Percentiles rank a stretch among this genome's conserved stretches.
phyloP scores from a whole-genome alignment of 1,284 basidiomycete species.

The Heliocybe sulcata region DNA sequence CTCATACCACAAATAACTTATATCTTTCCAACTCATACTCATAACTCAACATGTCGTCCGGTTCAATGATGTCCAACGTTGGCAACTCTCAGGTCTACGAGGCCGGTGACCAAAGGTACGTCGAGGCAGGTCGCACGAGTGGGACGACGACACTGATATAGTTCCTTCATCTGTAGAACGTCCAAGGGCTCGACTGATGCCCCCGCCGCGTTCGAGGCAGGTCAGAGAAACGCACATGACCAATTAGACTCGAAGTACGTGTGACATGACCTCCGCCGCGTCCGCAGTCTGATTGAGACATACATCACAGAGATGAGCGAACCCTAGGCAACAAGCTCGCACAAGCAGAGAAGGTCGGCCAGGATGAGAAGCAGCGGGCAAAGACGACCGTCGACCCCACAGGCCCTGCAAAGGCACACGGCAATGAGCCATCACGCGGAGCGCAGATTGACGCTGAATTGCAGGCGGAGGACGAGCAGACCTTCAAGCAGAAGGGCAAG shows the following conservation, averaged over 20 bases:
- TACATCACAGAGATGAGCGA: constrained; percentile 29
- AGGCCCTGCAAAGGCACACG: constrained; percentile 37
- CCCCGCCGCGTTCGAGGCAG: constrained; percentile 18
- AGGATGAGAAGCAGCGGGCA: constrained; percentile 18
- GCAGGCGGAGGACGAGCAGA: constrained; percentile 40
- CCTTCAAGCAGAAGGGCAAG: constrained; percentile 33
- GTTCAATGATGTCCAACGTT: constrained; percentile 38
- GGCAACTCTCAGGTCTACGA: constrained; percentile 37
- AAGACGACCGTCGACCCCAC: constrained; percentile 29
- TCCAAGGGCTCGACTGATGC: constrained; percentile 4
- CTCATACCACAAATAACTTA: neutral
- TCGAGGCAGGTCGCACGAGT: neutral
- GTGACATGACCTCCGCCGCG: neutral
- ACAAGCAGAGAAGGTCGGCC: constrained; percentile 25
- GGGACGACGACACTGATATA: constrained; percentile 6
- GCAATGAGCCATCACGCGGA: constrained; percentile 54
- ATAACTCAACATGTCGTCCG: constrained; percentile 15
- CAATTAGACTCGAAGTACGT: constrained; percentile 33
- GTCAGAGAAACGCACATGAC: constrained; percentile 24
- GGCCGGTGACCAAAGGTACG: constrained; percentile 33
- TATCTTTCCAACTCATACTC: neutral
- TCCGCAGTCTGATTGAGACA: neutral
- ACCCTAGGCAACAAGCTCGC: constrained; percentile 28
- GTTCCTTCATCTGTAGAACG: constrained; percentile 14
- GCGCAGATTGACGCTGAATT: constrained; percentile 57